These are phyloP conservation scores for Ogataea ramenticola DNA, from an alignment of 805 yeast genomes.

Conservation along the genomic window DNA sequence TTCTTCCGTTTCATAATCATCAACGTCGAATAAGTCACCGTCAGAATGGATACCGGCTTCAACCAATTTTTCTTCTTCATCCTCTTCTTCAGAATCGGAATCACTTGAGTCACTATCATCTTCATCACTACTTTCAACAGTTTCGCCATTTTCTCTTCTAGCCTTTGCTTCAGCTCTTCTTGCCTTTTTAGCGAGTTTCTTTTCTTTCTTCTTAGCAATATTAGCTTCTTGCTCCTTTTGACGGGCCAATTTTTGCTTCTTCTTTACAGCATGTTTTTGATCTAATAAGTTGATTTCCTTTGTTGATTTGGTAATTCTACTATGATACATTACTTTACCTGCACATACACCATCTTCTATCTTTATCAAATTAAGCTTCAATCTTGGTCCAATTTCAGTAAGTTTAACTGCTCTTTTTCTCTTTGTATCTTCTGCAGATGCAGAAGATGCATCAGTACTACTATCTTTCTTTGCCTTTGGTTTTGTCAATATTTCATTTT, in stretches of 20 bases:
- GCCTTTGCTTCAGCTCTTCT: constrained; percentile 40
- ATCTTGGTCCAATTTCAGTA: constrained; percentile 89
- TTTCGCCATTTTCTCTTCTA: constrained; percentile 29
- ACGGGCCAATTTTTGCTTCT: constrained; percentile 61
- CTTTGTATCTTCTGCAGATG: constrained; percentile 8
- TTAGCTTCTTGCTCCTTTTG: constrained; percentile 73
- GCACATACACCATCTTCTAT: constrained; percentile 89
- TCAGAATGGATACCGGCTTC: constrained; percentile 10
- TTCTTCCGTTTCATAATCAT: constrained; percentile 7
- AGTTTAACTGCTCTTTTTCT: constrained; percentile 83
- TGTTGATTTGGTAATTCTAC: constrained; percentile 54
- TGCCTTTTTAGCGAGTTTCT: constrained; percentile 64
- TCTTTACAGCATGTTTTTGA: constrained; percentile 54
- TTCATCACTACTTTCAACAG: constrained; percentile 19
- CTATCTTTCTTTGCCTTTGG: constrained; percentile 14
- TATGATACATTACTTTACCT: constrained; percentile 84
- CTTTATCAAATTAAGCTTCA: constrained; percentile 67
- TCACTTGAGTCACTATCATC: constrained; percentile 20
- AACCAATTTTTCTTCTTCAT: constrained; percentile 8
- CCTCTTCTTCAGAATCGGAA: constrained; percentile 17
- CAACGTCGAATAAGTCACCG: constrained; percentile 19
- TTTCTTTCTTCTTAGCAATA: constrained; percentile 66
- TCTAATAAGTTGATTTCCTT: constrained; percentile 58
- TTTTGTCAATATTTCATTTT: constrained; percentile 17
- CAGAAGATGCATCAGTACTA: constrained; percentile 11